Evolutionary conservation across 1,284 basidiomycete species (phyloP).

Genomic region (Cryptococcus sp.): DNA sequence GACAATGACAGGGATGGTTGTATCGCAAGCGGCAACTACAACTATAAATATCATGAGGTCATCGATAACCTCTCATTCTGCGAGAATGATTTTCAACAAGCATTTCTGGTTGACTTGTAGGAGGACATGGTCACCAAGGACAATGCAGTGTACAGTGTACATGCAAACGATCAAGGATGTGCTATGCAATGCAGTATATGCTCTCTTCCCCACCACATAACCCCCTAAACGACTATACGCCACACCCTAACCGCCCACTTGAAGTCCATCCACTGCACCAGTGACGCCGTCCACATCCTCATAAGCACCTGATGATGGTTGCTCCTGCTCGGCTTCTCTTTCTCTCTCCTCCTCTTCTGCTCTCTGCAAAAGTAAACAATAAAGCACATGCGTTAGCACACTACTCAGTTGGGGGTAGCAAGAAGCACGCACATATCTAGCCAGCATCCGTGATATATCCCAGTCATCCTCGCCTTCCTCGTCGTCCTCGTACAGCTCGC

Average conservation of each 20-base stretch:
- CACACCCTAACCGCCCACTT: not conserved
- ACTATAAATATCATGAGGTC: too few relatives aligned
- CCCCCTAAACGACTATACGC: not conserved
- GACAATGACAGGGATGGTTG: too few relatives aligned
- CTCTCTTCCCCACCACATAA: not conserved
- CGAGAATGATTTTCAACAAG: too few relatives aligned
- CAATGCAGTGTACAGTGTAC: not conserved
- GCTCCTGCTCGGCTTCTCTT: not conserved
- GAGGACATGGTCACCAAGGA: not conserved
- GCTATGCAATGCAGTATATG: not conserved
- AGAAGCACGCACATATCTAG: slow-evolving; percentile 54
- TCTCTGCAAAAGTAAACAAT: not conserved
- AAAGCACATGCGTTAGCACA: too few relatives aligned
- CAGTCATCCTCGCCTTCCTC: slow-evolving; percentile 50
- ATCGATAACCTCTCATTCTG: too few relatives aligned
- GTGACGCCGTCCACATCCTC: slow-evolving; percentile 66
- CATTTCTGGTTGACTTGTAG: not conserved
- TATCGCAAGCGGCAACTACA: too few relatives aligned
- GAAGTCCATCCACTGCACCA: slow-evolving; percentile 17
- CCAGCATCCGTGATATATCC: slow-evolving; percentile 51
- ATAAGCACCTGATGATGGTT: slow-evolving; percentile 20
- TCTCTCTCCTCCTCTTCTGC: slow-evolving; percentile 42
- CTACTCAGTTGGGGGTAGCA: not conserved
- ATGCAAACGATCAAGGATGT: not conserved
- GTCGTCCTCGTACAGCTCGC: slow-evolving; percentile 88